Conservation (phyloP, 768 basidiomycete genomes). For the Auricularia sp. region DNA sequence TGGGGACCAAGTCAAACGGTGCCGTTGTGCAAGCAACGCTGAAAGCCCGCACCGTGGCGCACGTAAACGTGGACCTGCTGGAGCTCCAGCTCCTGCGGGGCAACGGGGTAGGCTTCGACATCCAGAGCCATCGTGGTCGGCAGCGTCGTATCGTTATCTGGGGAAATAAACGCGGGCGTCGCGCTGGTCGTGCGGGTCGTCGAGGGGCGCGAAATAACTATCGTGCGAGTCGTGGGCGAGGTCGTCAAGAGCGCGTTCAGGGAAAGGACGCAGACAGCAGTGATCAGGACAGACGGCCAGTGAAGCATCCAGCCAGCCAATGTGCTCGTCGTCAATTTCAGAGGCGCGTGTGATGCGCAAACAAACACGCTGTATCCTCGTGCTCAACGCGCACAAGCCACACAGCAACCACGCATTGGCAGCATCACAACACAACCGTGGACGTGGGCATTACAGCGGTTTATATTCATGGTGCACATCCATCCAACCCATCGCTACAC, state of each 20-base stretch:
- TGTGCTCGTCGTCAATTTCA: neutral
- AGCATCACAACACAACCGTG: too few species aligned
- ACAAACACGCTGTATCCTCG: neutral
- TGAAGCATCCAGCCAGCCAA: neutral
- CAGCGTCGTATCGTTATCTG: neutral
- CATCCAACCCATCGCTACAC: too few species aligned
- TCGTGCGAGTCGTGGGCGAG: neutral
- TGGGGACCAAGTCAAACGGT: constrained; percentile 15
- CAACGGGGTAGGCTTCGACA: constrained; percentile 47
- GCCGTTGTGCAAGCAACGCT: neutral
- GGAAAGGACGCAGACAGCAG: neutral
- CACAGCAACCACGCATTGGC: too few species aligned
- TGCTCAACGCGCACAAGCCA: neutral
- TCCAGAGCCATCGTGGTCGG: constrained; percentile 26
- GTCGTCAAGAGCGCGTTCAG: neutral
- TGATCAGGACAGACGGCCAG: neutral
- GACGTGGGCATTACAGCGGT: too few species aligned
- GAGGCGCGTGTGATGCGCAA: neutral
- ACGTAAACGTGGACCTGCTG: constrained; percentile 69
- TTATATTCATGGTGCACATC: too few species aligned
- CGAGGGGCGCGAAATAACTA: neutral
- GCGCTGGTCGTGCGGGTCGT: neutral
- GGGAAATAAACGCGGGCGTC: neutral
- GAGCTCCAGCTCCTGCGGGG: constrained; percentile 44
- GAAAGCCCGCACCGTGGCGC: constrained; percentile 47